Conservation (phyloP, 768 basidiomycete genomes). For the Boletus huronensis region DNA sequence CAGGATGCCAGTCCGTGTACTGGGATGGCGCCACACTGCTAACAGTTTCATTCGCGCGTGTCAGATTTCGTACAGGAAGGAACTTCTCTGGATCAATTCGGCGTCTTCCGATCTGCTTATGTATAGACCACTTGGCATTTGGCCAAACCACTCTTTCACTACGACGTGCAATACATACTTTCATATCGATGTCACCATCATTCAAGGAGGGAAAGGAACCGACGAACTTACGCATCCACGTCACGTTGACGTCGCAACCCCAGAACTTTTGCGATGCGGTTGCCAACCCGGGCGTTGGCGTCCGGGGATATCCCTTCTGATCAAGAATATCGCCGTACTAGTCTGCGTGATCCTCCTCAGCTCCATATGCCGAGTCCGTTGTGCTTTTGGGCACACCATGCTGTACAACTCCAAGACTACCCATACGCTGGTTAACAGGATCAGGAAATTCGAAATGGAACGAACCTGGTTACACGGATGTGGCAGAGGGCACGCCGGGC, state of each 20-base stretch:
- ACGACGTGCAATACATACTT: background rate
- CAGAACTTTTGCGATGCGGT: background rate
- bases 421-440: background rate
- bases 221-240: background rate
- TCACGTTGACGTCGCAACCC: background rate
- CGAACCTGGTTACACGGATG: background rate
- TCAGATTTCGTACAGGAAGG: slow-evolving; percentile 14
- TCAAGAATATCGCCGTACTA: slow-evolving; percentile 2
- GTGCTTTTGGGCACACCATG: background rate
- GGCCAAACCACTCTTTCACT: background rate
- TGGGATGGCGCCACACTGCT: background rate
- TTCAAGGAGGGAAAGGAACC: background rate
- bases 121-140: background rate
- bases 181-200: background rate
- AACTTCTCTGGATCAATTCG: background rate
- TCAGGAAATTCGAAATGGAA: background rate
- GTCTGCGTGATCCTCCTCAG: background rate
- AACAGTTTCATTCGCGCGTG: background rate
- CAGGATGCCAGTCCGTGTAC: background rate
- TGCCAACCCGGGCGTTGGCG: background rate
- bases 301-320: background rate
- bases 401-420: slow-evolving; percentile 1
- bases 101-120: slow-evolving; percentile 1
- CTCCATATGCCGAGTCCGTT: background rate
- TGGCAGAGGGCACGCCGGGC: slow-evolving; percentile 13